Evolutionary conservation across 1,284 basidiomycete species (phyloP), one percentile per base, ranked within the genome.

Genomic region (Rhodotorula mucilaginosa): DNA sequence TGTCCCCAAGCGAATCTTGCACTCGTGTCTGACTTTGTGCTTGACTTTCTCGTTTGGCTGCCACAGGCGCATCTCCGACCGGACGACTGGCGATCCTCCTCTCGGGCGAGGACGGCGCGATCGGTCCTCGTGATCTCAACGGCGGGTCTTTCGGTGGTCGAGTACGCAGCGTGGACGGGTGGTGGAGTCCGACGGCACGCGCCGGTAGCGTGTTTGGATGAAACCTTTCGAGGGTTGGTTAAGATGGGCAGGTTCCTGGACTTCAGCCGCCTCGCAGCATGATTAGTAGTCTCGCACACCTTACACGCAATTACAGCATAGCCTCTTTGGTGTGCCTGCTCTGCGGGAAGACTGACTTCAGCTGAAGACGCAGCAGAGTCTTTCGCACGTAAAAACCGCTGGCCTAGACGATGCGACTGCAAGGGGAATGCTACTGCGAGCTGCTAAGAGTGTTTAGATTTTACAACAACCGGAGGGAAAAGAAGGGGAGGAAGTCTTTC

Each of bases 51-150:
- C 31, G 16, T 49, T 46, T 3, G n/a, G 15, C 23, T 26, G 26
- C 26, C 26, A 26, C 51, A 29, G 8, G 6, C 46, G 48, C 74
- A 2, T 66, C 67, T 6, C 70, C 70, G 13, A 69, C 69, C 0
- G 74, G 74, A 5, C 52, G 70, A 5, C 57, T 76, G 29, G 69
- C 73, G 23, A 51, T 69, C 52, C 56, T 76, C 16, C 58, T 76
- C 31, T 59, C 58, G 4, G 68, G 66, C 19, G 70, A 74, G 26
- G 70, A 74, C 6, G 74, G 72, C 29, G 69, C 73, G 8, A 56
- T 74, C 44, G 74, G 74, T 5, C 73, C 74, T 29, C 63, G 74
- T 5, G 72, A 74, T 46, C 70, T 76, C 48, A 54, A 68, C 16
- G 74, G 74, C 21, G 62, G 69, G 0, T 58, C 61, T 6, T 67